Evolutionary conservation across 139 green algal species (phyloP), one percentile per base, ranked within the genome.

Genomic region (Micractinium sp.): DNA sequence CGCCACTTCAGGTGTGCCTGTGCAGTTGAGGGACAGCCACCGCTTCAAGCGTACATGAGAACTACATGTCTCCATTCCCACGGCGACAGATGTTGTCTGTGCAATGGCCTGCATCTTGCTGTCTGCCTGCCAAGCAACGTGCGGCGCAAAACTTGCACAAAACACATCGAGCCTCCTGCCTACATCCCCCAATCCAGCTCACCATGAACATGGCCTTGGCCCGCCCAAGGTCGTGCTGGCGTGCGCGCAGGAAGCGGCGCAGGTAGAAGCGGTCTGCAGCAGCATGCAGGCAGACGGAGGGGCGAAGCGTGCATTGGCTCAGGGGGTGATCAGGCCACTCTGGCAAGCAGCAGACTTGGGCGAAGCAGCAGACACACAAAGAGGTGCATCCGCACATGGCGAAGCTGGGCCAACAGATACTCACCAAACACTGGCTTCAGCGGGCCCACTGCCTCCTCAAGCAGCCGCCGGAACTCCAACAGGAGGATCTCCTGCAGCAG

Each of bases 231-330:
- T 96, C 90, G 81, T 94, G 95, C 77, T 92, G 82, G 13, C 94
- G 92, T 9, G 94, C 94, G 1, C 93, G 85, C 84, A 96, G 84
- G 79, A 96, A 96, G 33, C 94, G 89, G 38, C 91, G 89, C 56
- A 95, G 89, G 73, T 87, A 91, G 83, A 91, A 92, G 36, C 85
- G 77, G 77, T 95, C 93, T 91, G 88, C 71, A 81, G 0, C 47
- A 56, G 9, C 47, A n/a, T n/a, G n/a, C n/a, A 56, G 47, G 47
- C 47, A 56, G 47, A 9, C 47, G 47, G 47, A 9, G 9, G 47
- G 47, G 47, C 47, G 9, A 9, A 56, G 47, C 47, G 47, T 9
- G 47, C 47, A n/a, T n/a, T n/a, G n/a, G n/a, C n/a, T n/a, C n/a
- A 56, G 47, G 33, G 4, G 20, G 20, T 29, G 73, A 22, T 71